phyloP scores from a whole-genome alignment of 257 asterid species.

The Dorcoceras hygrometricum region DNA sequence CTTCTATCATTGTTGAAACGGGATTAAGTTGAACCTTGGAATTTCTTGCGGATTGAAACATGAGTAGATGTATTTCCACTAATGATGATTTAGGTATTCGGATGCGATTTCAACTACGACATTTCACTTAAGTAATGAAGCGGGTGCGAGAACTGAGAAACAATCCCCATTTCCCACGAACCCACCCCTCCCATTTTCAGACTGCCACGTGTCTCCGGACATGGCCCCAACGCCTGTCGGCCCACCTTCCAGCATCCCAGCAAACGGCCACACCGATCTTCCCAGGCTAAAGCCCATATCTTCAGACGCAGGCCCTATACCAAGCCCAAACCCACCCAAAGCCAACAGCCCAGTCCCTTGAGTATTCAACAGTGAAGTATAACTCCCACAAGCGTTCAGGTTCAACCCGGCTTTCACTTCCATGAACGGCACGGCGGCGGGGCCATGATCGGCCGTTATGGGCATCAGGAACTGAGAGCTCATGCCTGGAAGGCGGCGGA shows the following conservation, averaged over 20 bases:
- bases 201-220: neutral
- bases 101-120: no score
- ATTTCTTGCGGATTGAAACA: no score
- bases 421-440: constrained; percentile 12
- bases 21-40: neutral
- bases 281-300: neutral
- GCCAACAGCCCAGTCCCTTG: constrained; percentile 29
- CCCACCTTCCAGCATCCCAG: no score
- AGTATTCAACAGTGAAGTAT: constrained; percentile 65
- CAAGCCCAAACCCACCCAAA: neutral
- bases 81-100: no score
- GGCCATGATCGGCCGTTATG: constrained; percentile 33
- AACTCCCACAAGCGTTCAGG: constrained; percentile 74
- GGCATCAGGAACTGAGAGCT: constrained; percentile 40
- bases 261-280: neutral
- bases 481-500: constrained; percentile 45
- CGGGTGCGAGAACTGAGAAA: no score
- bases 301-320: neutral
- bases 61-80: no score
- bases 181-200: neutral
- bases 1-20: neutral
- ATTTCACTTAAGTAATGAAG: no score
- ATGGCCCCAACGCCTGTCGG: neutral
- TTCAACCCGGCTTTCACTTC: no score
- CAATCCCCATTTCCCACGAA: neutral